These are phyloP conservation scores for Candida schatavii DNA, from an alignment of 805 yeast species.

Conservation along the genomic window DNA sequence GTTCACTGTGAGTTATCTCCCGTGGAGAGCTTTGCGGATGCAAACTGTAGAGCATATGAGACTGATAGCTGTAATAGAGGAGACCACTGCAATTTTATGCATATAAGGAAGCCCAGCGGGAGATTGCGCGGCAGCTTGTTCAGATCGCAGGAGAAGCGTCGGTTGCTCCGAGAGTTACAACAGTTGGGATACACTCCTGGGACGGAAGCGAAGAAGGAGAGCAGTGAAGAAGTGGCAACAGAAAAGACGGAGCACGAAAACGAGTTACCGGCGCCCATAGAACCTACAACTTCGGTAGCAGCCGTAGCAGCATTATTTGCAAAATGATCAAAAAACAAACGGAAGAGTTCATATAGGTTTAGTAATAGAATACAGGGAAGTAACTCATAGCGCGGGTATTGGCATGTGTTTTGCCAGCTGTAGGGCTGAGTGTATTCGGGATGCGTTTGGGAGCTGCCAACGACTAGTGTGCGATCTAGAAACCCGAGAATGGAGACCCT, in stretches of 20 bases:
- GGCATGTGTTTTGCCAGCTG: too few relatives aligned
- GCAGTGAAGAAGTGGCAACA: not conserved
- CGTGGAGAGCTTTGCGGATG: conserved; percentile 64
- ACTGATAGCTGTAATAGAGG: conserved; percentile 69
- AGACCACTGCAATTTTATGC: conserved; percentile 84
- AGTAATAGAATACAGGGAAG: too few relatives aligned
- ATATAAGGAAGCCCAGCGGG: conserved; percentile 56
- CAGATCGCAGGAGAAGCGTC: conserved; percentile 34
- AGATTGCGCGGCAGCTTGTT: conserved; percentile 41
- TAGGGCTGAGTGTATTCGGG: too few relatives aligned
- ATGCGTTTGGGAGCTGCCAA: too few relatives aligned
- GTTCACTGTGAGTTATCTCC: conserved; percentile 79
- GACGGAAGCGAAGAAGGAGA: not conserved
- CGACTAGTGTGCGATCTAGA: too few relatives aligned
- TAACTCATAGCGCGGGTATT: too few relatives aligned
- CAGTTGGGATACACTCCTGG: conserved; percentile 4
- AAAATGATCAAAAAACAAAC: not conserved
- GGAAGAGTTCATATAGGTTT: too few relatives aligned
- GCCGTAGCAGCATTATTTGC: conserved; percentile 9
- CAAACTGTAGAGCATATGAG: conserved; percentile 74
- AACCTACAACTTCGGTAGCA: conserved; percentile 8
- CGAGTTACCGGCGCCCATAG: not conserved
- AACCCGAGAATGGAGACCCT: too few relatives aligned
- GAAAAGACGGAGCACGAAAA: not conserved
- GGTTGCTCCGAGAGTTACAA: conserved; percentile 14